Conservation (phyloP, 495 filamentous ascomycete genomes). For the Jackrogersella multiformis region DNA sequence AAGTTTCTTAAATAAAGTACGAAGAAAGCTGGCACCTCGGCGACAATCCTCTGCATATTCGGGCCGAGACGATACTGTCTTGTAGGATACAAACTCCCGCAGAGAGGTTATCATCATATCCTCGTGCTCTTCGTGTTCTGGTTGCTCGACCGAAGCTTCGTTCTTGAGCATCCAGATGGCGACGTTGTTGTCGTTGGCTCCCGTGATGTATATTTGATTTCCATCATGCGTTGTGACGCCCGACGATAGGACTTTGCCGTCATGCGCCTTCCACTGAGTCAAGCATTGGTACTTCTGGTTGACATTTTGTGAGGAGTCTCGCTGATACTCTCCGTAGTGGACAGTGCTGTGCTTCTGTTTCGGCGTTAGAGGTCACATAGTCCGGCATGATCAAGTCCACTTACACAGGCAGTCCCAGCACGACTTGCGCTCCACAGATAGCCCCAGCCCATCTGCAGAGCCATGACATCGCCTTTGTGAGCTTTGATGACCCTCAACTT, state of each 20-base stretch:
- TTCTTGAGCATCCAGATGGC: conserved; percentile 87
- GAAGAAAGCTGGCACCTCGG: conserved; percentile 88
- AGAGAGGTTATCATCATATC: conserved; percentile 86
- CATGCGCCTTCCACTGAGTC: conserved; percentile 83
- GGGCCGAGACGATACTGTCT: conserved; percentile 85
- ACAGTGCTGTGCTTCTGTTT: conserved; percentile 66
- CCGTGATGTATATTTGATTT: conserved; percentile 84
- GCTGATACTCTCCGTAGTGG: conserved; percentile 61
- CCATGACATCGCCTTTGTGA: conserved; percentile 84
- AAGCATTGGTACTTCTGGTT: conserved; percentile 88
- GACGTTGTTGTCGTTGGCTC: conserved; percentile 91
- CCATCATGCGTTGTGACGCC: conserved; percentile 72
- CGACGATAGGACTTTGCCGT: conserved; percentile 88
- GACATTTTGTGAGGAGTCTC: conserved; percentile 69
- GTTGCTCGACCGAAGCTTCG: conserved; percentile 50
- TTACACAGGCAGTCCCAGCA: conserved; percentile 81
- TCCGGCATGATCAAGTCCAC: conserved; percentile 16
- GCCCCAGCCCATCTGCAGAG: conserved; percentile 82
- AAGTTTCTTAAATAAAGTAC: conserved; percentile 86
- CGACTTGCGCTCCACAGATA: conserved; percentile 85
- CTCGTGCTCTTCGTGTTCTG: conserved; percentile 45
- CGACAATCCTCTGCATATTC: conserved; percentile 90
- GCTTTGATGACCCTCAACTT: conserved; percentile 83
- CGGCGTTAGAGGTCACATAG: conserved; percentile 17
- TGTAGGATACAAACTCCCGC: conserved; percentile 85